Base-by-base conservation (phyloP, 2,329 filamentous ascomycete genomes). In the Phyllosticta citribraziliensis region DNA sequence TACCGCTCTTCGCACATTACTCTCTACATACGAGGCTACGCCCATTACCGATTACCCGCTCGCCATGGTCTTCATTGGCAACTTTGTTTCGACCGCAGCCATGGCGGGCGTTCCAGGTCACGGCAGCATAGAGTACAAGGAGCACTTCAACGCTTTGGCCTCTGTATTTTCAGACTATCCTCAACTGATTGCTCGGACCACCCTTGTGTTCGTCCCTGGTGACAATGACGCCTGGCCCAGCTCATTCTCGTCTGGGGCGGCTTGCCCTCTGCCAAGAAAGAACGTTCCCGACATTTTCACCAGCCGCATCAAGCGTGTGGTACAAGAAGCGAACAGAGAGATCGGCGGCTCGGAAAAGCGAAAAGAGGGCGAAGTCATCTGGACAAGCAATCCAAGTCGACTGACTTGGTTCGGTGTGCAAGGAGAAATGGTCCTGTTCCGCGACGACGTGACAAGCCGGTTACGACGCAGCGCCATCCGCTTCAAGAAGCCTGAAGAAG, bases 161-260 rank as follows among this genome's bases (percentile, higher is more conserved):
- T 85, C 87, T 2, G 82, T 90, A 1, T 81, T 99, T 5, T 81
- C 89, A 8, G 91, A 97, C 66, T 97, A 91, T 69, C 90, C 91
- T 2, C 80, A 83, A 0, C 81, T 99, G 14, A 82, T 97, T 52
- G 87, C 88, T 61, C 82, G 83, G 25, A 87, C 89, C 5, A 93
- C 89, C 0, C 96, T 97, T 72, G 80, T 96, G 33, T 96, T 99
- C 70, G 88, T 97, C 0, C 94, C 94, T 0, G 94, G 94, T 30
- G 93, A 97, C 75, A 96, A 97, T 71, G 94, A 99, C 72, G 92
- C 90, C n/a, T 99, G 94, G 94, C 84, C 88, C 5, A 96, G 91
- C 0, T 83, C 91, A 2, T 96, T 96, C 71, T 85, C 84, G 0
- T 87, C 86, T 1, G 90, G 90, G 3, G 87, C 88, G 1, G 84